Conservation (phyloP, 169 alveolate genomes). For the Eimeria maxima region DNA sequence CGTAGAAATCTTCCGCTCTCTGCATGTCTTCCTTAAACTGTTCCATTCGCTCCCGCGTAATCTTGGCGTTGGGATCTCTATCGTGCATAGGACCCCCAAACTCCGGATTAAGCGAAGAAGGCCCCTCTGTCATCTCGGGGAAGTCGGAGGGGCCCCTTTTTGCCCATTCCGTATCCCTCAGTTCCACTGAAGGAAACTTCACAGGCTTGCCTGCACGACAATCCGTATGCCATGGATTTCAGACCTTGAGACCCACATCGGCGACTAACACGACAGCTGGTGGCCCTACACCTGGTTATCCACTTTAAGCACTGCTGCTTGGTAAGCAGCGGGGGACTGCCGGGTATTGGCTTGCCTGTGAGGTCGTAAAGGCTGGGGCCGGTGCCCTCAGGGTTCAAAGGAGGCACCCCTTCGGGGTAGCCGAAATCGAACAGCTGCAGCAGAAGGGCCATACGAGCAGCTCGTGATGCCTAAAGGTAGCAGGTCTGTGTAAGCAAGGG, state of each 20-base stretch:
- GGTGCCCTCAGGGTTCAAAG: slow-evolving; percentile 27
- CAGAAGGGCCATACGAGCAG: background rate
- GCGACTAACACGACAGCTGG: background rate
- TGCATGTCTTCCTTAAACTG: slow-evolving; percentile 37
- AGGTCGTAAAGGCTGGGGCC: slow-evolving; percentile 66
- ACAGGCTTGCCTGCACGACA: slow-evolving; percentile 34
- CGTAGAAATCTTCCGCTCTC: slow-evolving; percentile 12
- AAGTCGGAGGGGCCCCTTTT: slow-evolving; percentile 2
- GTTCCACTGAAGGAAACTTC: slow-evolving; percentile 35
- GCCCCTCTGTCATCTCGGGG: slow-evolving; percentile 44
- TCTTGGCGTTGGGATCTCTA: slow-evolving; percentile 21
- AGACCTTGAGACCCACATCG: background rate
- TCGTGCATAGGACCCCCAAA: slow-evolving; percentile 67
- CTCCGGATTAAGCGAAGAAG: slow-evolving; percentile 4
- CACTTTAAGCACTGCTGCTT: background rate
- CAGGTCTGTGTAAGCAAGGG: background rate
- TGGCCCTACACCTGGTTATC: background rate
- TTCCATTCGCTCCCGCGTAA: slow-evolving; percentile 35
- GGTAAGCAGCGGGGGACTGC: background rate
- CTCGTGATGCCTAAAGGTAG: background rate
- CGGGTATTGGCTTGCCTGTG: background rate
- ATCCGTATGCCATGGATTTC: background rate
- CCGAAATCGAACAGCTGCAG: slow-evolving; percentile 59
- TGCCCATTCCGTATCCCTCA: slow-evolving; percentile 40
- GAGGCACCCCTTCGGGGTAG: slow-evolving; percentile 33